Percentiles rank a stretch among this genome's conserved stretches.
Conservation (phyloP, 2,329 filamentous ascomycete genomes). For the Beauveria pseudobassiana region DNA sequence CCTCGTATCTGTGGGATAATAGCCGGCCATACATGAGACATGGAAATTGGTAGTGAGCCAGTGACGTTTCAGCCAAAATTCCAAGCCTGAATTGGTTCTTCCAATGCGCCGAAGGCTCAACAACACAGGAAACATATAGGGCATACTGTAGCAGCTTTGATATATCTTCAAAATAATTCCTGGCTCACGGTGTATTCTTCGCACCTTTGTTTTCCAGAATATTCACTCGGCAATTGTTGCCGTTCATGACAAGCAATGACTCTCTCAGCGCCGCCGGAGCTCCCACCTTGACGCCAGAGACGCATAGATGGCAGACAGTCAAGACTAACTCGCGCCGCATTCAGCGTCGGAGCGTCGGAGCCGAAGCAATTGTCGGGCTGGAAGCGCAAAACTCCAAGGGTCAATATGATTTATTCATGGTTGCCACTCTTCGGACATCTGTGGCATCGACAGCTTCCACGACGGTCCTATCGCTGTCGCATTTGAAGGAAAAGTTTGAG, state of each 20-base stretch:
- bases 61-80: no score
- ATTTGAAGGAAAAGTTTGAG: conserved; percentile 10
- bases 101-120: no score
- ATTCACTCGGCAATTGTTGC: no score
- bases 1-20: no score
- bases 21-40: no score
- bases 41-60: no score
- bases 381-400: neutral
- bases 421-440: neutral
- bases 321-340: neutral
- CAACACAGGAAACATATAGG: no score
- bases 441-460: neutral
- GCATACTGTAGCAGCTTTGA: no score
- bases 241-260: neutral
- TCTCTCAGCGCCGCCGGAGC: neutral
- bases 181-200: no score
- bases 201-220: no score
- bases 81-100: no score
- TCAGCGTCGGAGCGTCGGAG: neutral
- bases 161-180: no score
- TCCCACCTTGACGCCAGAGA: neutral
- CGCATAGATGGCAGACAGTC: neutral
- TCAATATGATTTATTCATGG: neutral
- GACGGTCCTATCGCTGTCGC: neutral
- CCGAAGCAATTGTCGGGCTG: neutral